Percentiles rank a stretch among this genome's conserved stretches.
Evolutionary conservation across 176 grass and related monocot species (phyloP).

Genomic region (Tillandsia fasciculata): DNA sequence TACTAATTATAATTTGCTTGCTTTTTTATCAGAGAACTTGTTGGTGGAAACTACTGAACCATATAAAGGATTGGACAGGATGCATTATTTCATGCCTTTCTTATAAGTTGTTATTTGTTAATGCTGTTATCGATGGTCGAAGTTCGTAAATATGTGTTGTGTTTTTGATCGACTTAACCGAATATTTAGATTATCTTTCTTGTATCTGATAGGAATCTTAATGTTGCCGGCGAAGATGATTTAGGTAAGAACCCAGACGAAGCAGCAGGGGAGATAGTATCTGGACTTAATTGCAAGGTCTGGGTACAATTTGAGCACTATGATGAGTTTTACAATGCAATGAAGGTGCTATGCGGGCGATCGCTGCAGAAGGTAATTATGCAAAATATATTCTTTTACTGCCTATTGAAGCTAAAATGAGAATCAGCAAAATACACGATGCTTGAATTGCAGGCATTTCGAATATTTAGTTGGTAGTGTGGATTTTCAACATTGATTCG

Average conservation of each 20-base stretch:
- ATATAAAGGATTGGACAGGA: too few relatives aligned
- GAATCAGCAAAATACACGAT: too few relatives aligned
- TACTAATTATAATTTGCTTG: background rate
- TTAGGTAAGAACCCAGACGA: conserved; percentile 29
- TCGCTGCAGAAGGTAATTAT: conserved; percentile 69
- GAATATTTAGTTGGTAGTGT: too few relatives aligned
- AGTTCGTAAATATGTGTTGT: background rate
- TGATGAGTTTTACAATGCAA: conserved; percentile 69
- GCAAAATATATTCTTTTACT: too few relatives aligned
- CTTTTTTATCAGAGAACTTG: too few relatives aligned
- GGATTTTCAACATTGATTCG: too few relatives aligned
- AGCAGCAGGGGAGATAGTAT: conserved; percentile 42
- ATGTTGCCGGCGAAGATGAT: conserved; percentile 58
- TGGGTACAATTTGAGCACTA: conserved; percentile 83
- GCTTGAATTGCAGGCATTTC: too few relatives aligned
- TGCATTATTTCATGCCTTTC: background rate
- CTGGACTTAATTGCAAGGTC: conserved; percentile 88
- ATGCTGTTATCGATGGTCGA: background rate
- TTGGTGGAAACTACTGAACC: too few relatives aligned
- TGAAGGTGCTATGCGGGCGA: conserved; percentile 68
- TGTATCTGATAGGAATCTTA: conserved; percentile 53
- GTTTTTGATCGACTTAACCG: background rate
- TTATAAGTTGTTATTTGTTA: background rate
- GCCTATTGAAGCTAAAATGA: background rate
- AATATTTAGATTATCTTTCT: conserved; percentile 25